Percentiles rank a stretch among this genome's conserved stretches.
These are phyloP conservation scores for Arbutus unedo DNA, from an alignment of 148 eudicot genomes.

Conservation along the genomic window DNA sequence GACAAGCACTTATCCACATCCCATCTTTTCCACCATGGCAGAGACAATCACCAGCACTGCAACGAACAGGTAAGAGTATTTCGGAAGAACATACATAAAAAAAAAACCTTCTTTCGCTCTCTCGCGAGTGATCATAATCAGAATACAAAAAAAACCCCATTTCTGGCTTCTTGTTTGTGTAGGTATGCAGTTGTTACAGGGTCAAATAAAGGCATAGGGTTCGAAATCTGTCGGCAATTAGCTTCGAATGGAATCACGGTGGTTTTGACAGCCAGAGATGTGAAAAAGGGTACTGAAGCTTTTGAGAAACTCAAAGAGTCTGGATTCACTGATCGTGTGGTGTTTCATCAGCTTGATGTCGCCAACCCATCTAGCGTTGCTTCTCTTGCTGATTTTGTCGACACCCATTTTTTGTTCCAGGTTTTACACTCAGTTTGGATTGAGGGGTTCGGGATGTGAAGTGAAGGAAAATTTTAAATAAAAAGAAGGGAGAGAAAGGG, in stretches of 20 bases:
- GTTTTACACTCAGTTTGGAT: too few species aligned
- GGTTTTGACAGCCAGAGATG: slow-evolving; percentile 26
- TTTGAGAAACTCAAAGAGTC: slow-evolving; percentile 18
- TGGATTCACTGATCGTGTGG: slow-evolving; percentile 14
- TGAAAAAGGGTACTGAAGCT: slow-evolving; percentile 31
- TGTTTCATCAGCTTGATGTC: slow-evolving; percentile 32
- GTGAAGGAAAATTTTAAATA: too few species aligned
- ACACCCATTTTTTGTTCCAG: slow-evolving; percentile 2
- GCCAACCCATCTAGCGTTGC: slow-evolving; percentile 19
- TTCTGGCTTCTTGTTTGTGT: neutral
- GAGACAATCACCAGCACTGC: too few species aligned
- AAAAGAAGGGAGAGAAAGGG: too few species aligned
- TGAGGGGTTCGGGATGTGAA: too few species aligned
- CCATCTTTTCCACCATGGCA: too few species aligned
- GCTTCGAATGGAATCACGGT: slow-evolving; percentile 23
- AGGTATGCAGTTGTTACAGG: slow-evolving; percentile 29
- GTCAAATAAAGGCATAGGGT: slow-evolving; percentile 20
- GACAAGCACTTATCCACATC: too few species aligned
- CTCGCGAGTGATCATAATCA: too few species aligned
- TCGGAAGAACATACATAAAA: too few species aligned
- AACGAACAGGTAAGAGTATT: too few species aligned
- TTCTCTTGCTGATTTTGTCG: slow-evolving; percentile 24
- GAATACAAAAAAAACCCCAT: too few species aligned
- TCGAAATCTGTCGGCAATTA: slow-evolving; percentile 23
- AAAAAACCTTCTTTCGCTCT: too few species aligned